Evolutionary conservation across 1,284 basidiomycete genomes (phyloP).

Genomic region (Coniophora puteana): DNA sequence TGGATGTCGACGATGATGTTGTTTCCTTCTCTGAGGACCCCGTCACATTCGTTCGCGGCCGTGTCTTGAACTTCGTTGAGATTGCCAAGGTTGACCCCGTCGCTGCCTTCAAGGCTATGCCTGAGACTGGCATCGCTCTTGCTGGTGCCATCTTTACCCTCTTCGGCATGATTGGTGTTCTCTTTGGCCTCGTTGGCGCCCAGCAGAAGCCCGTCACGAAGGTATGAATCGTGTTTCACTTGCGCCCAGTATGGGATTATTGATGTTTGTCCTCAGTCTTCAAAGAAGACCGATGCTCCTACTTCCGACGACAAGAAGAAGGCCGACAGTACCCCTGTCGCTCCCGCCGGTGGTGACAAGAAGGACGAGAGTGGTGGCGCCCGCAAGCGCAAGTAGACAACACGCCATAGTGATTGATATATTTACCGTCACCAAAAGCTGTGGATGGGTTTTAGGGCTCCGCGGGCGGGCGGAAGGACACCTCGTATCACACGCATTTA

Average conservation of each 20-base stretch:
- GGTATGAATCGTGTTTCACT: constrained; percentile 28
- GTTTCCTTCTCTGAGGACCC: constrained; percentile 71
- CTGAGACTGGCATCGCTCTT: constrained; percentile 80
- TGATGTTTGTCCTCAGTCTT: constrained; percentile 36
- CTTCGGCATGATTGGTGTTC: constrained; percentile 77
- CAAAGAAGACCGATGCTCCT: constrained; percentile 72
- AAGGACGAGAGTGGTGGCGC: constrained; percentile 53
- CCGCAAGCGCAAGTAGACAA: constrained; percentile 51
- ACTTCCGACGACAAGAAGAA: constrained; percentile 64
- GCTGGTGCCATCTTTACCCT: constrained; percentile 71
- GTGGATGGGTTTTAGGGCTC: too few relatives aligned
- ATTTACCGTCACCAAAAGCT: too few relatives aligned
- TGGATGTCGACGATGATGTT: constrained; percentile 38
- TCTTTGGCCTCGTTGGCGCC: constrained; percentile 76
- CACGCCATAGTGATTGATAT: neutral
- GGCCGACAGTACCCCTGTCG: constrained; percentile 58
- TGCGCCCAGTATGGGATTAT: neutral
- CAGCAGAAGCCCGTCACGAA: constrained; percentile 69
- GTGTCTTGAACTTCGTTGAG: constrained; percentile 72
- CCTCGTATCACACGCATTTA: too few relatives aligned
- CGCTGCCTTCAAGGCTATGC: constrained; percentile 74
- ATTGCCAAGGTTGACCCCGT: constrained; percentile 71
- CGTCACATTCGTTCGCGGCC: constrained; percentile 73
- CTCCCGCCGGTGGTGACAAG: constrained; percentile 65
- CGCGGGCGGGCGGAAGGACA: too few relatives aligned